phyloP scores from a whole-genome alignment of 768 basidiomycete species.

The Mrakia frigida region DNA sequence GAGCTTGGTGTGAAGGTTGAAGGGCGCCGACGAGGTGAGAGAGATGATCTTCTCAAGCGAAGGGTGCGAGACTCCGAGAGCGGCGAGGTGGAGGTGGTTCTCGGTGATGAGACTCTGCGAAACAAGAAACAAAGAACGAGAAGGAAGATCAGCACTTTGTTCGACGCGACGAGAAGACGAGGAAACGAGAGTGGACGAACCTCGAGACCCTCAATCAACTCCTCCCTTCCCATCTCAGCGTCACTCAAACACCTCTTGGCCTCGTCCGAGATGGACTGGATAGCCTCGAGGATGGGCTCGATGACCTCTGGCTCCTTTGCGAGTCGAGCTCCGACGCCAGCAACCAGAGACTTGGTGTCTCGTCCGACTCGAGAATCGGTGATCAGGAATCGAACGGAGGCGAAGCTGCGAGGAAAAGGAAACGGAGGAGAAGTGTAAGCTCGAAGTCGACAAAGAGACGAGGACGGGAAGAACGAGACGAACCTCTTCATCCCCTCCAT shows the following conservation, averaged over 20 bases:
- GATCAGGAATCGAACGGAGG: conserved; percentile 79
- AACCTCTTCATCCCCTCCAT: conserved; percentile 84
- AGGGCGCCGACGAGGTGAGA: conserved; percentile 61
- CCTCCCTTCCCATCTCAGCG: conserved; percentile 61
- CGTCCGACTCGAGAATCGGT: conserved; percentile 89
- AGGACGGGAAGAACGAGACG: conserved; percentile 39
- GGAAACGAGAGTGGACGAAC: conserved; percentile 48
- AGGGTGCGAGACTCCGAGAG: conserved; percentile 87
- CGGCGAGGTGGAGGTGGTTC: conserved; percentile 79
- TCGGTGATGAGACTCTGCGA: conserved; percentile 70
- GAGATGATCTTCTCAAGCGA: conserved; percentile 71
- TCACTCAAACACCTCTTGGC: conserved; percentile 70
- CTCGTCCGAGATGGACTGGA: conserved; percentile 79
- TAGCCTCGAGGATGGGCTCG: conserved; percentile 66
- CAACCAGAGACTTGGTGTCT: conserved; percentile 90
- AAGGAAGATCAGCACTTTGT: not conserved
- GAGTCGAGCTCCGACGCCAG: conserved; percentile 66
- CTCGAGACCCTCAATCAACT: conserved; percentile 62
- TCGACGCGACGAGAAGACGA: not conserved
- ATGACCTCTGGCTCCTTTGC: conserved; percentile 74
- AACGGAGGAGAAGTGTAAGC: not conserved
- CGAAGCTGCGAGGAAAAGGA: conserved; percentile 59
- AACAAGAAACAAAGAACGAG: not conserved
- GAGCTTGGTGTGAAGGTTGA: conserved; percentile 73
- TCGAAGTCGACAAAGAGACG: not conserved